phyloP scores from a whole-genome alignment of 331 rosid species.

The Prunus yedoensis region DNA sequence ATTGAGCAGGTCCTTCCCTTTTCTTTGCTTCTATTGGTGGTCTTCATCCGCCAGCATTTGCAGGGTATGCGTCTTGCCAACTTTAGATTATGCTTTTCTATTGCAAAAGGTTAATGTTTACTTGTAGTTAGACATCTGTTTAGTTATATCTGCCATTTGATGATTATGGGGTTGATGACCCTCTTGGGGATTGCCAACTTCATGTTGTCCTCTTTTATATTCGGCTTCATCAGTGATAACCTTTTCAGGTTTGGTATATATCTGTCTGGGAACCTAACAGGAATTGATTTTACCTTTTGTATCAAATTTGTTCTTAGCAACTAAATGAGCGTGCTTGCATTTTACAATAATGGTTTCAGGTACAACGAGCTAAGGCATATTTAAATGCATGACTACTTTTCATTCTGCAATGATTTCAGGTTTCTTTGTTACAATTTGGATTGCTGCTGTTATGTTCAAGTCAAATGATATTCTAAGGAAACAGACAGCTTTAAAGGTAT shows the following conservation, averaged over 20 bases:
- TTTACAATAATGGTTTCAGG: background rate
- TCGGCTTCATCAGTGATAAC: background rate
- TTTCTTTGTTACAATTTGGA: slow-evolving; percentile 91
- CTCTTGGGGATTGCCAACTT: background rate
- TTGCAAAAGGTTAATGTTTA: background rate
- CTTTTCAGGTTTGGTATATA: background rate
- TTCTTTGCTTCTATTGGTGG: slow-evolving; percentile 89
- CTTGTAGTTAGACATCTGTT: background rate
- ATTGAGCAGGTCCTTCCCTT: slow-evolving; percentile 91
- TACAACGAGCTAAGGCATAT: background rate
- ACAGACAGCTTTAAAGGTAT: slow-evolving; percentile 61
- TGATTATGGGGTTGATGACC: background rate
- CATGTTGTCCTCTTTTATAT: background rate
- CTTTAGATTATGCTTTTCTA: background rate
- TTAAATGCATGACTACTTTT: background rate
- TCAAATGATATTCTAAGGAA: slow-evolving; percentile 85
- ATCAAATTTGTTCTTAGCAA: background rate
- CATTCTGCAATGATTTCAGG: slow-evolving; percentile 50
- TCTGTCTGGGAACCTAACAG: background rate
- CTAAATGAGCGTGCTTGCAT: background rate
- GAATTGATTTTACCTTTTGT: background rate
- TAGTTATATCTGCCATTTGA: background rate
- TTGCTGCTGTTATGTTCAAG: slow-evolving; percentile 87
- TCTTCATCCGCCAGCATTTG: slow-evolving; percentile 94
- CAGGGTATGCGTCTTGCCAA: slow-evolving; percentile 59